Evolutionary conservation across 768 basidiomycete genomes (phyloP), one percentile per base, ranked within the genome.

Genomic region (Sarcodon aspratus): DNA sequence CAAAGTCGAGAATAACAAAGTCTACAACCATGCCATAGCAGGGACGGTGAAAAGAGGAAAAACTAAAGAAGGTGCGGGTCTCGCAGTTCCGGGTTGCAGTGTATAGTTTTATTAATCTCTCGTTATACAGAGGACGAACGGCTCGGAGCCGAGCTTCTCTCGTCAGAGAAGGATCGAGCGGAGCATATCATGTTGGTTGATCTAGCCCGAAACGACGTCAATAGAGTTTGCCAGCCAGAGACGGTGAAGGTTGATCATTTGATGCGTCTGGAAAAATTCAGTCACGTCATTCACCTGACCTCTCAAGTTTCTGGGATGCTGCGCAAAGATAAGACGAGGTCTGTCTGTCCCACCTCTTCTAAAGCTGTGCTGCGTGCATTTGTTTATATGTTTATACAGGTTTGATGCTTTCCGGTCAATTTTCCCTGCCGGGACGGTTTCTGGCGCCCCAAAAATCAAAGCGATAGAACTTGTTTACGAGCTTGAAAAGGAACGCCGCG

Each of bases 111-210:
- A 1, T 51, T 49, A 33, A n/a, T 13, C 40, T 4, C 45, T 21
- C 32, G 13, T 36, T 33, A n/a, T 60, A 27, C 21, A 97, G 96
- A 99, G 85, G 96, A 99, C 62, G 79, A 79, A 50, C 68, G 70
- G 52, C 70, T 98, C 6, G 85, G 85, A 8, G 73, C 79, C 12
- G 77, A 80, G 34, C 74, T 99, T 11, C 67, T 82, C 33, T 73
- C 79, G 18, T 96, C 92, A 0, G 88, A 89, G 57, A 99, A 99
- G 65, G 96, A 99, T 61, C 76, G 90, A 32, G 93, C 96, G 37
- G 96, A 99, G 62, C 95, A 99, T 62, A 92, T 98, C 63, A 98
- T 98, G 96, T 80, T 99, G 50, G 91, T 97, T 49, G 96, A 99
- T 66, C 76, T 99, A 50, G 96, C 96, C 7, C 75, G 96, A 13